These are phyloP conservation scores for Sanghuangporus baumii DNA, from an alignment of 1,284 basidiomycete species.

Conservation along the genomic window DNA sequence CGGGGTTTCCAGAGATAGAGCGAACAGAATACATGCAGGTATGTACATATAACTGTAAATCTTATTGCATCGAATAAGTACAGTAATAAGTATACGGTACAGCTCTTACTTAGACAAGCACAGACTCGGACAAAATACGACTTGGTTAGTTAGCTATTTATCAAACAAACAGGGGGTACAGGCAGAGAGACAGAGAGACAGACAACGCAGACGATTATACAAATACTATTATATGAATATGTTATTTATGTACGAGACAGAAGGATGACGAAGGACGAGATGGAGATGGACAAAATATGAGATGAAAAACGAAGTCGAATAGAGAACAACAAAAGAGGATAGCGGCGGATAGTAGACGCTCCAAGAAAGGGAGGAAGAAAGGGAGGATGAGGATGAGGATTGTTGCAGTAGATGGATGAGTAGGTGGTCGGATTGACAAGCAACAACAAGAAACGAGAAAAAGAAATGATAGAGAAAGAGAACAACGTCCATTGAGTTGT, in stretches of 20 bases:
- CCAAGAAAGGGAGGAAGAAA: background rate
- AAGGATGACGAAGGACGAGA: background rate
- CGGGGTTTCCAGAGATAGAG: too few relatives aligned
- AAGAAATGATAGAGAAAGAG: background rate
- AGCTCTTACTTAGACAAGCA: too few relatives aligned
- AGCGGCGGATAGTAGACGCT: background rate
- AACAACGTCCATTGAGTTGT: background rate
- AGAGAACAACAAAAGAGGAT: background rate
- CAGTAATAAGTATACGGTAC: too few relatives aligned
- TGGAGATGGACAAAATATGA: background rate
- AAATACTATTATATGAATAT: background rate
- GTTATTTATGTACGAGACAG: background rate
- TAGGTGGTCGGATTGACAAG: background rate
- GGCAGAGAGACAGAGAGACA: background rate
- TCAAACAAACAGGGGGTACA: background rate
- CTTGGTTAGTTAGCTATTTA: too few relatives aligned
- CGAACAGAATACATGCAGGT: too few relatives aligned
- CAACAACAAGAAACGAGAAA: constrained; percentile 2
- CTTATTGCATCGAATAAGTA: too few relatives aligned
- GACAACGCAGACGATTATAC: background rate
- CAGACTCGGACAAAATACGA: too few relatives aligned
- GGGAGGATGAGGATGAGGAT: background rate
- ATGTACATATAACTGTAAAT: too few relatives aligned
- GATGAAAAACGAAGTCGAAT: background rate
- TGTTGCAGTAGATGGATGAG: background rate